Conservation (phyloP, 2,329 filamentous ascomycete species). For the Amylocarpus encephaloides region DNA sequence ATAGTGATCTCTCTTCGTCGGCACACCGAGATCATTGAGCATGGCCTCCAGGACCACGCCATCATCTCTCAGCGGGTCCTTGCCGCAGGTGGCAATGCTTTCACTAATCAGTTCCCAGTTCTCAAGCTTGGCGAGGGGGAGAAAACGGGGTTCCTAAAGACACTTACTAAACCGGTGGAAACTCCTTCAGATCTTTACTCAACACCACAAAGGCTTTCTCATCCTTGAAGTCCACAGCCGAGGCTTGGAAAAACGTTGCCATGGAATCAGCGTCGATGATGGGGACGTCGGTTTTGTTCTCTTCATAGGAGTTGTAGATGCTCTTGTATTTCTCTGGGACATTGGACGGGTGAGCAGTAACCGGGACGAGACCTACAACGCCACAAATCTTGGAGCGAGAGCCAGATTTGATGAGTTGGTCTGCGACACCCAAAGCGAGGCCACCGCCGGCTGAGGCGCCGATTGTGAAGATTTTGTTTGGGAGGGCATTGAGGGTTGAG, state of each 20-base stretch:
- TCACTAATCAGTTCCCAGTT: too few relatives aligned
- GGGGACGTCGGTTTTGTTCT: conserved; percentile 16
- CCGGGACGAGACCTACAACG: conserved; percentile 21
- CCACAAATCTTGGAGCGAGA: conserved; percentile 13
- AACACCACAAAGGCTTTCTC: conserved; percentile 15
- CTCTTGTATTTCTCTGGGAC: conserved; percentile 14
- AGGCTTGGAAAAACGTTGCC: conserved; percentile 18
- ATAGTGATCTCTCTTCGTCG: conserved; percentile 27
- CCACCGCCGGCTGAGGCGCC: conserved; percentile 24
- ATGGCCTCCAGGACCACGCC: conserved; percentile 26
- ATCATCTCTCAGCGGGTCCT: conserved; percentile 31
- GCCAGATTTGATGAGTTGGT: conserved; percentile 19
- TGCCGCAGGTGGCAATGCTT: conserved; percentile 18
- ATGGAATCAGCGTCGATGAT: conserved; percentile 18
- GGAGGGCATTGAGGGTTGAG: conserved; percentile 7
- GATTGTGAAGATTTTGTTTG: conserved; percentile 16
- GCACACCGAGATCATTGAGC: conserved; percentile 25
- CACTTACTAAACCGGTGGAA: conserved; percentile 17
- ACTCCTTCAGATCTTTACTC: conserved; percentile 11
- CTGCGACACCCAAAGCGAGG: conserved; percentile 19
- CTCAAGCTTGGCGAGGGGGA: too few relatives aligned
- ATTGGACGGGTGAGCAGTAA: conserved; percentile 20
- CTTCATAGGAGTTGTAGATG: conserved; percentile 18
- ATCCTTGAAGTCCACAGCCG: conserved; percentile 12
- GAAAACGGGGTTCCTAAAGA: too few relatives aligned